Evolutionary conservation across 2,329 filamentous ascomycete species (phyloP).

Genomic region (Moelleriella libera): DNA sequence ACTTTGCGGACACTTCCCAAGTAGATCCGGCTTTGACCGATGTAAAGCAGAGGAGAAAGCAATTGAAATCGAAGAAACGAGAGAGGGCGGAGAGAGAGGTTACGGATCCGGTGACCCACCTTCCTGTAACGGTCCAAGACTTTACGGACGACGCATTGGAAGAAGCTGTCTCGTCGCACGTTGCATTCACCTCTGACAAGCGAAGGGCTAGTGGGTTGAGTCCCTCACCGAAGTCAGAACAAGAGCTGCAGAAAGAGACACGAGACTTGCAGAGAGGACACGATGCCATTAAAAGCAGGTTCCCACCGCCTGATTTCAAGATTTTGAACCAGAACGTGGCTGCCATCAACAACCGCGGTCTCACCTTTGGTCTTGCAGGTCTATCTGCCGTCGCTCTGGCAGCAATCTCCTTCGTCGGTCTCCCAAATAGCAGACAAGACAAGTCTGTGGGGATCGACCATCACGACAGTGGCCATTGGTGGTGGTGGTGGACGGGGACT

Average conservation of each 20-base stretch:
- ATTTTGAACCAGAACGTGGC: slow-evolving; percentile 19
- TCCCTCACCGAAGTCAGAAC: slow-evolving; percentile 22
- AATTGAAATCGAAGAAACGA: slow-evolving; percentile 28
- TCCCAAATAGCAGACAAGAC: neutral
- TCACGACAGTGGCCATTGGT: slow-evolving; percentile 13
- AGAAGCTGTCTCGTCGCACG: slow-evolving; percentile 14
- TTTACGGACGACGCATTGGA: slow-evolving; percentile 48
- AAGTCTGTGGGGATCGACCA: slow-evolving; percentile 1
- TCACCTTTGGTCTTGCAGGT: slow-evolving; percentile 22
- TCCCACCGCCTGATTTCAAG: slow-evolving; percentile 34
- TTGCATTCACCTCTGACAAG: slow-evolving; percentile 20
- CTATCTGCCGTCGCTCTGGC: slow-evolving; percentile 14
- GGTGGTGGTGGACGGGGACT: neutral
- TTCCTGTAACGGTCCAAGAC: slow-evolving; percentile 54
- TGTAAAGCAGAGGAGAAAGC: slow-evolving; percentile 31
- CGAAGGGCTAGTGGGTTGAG: slow-evolving; percentile 22
- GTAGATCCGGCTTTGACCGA: slow-evolving; percentile 21
- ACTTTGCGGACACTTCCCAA: slow-evolving; percentile 20
- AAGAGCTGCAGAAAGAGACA: slow-evolving; percentile 22
- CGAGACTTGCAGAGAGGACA: slow-evolving; percentile 20
- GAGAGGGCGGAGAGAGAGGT: slow-evolving; percentile 43
- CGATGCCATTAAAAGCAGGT: slow-evolving; percentile 26
- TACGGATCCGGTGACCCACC: slow-evolving; percentile 59
- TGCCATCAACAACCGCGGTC: slow-evolving; percentile 15
- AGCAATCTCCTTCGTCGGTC: slow-evolving; percentile 2